Evolutionary conservation across 2,329 filamentous ascomycete species (phyloP).

Genomic region (Cladosporium velox): DNA sequence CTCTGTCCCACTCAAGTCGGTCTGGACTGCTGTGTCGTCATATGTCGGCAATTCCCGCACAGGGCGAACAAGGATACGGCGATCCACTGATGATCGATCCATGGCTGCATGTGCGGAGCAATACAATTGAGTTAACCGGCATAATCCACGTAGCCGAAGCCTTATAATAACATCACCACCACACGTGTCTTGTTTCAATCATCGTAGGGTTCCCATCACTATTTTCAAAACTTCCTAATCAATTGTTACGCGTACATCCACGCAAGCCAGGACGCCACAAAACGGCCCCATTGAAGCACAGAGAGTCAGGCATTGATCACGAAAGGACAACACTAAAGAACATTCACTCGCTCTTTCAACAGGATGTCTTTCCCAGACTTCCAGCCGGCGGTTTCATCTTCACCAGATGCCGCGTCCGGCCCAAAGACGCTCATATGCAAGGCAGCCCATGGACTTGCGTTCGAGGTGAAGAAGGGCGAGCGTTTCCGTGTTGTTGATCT

Average conservation of each 20-base stretch:
- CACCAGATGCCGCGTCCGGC: not conserved
- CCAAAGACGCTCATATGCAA: constrained; percentile 31
- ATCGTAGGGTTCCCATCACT: not conserved
- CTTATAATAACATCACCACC: not conserved
- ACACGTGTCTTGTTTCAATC: constrained; percentile 1
- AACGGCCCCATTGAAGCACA: not conserved
- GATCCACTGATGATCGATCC: not conserved
- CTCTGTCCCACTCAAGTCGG: not conserved
- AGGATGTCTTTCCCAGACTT: constrained; percentile 21
- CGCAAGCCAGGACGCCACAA: constrained; percentile 5
- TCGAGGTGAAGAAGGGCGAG: constrained; percentile 39
- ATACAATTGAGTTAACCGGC: not conserved
- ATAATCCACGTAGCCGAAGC: not conserved
- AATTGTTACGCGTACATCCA: not conserved
- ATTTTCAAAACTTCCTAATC: not conserved
- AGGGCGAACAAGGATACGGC: not conserved
- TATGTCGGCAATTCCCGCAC: not conserved
- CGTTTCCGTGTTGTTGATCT: constrained; percentile 44
- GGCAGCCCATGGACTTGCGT: constrained; percentile 38
- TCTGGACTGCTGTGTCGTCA: constrained; percentile 7
- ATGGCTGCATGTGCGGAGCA: not conserved
- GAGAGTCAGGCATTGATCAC: not conserved
- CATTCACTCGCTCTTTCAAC: not conserved
- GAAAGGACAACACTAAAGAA: not conserved
- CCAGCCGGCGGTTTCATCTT: not conserved